A percentile compares a stretch with the other conserved stretches of the same genome.
These are phyloP conservation scores for Fusarium nurragi DNA, from an alignment of 2,329 filamentous ascomycete genomes.

Conservation along the genomic window DNA sequence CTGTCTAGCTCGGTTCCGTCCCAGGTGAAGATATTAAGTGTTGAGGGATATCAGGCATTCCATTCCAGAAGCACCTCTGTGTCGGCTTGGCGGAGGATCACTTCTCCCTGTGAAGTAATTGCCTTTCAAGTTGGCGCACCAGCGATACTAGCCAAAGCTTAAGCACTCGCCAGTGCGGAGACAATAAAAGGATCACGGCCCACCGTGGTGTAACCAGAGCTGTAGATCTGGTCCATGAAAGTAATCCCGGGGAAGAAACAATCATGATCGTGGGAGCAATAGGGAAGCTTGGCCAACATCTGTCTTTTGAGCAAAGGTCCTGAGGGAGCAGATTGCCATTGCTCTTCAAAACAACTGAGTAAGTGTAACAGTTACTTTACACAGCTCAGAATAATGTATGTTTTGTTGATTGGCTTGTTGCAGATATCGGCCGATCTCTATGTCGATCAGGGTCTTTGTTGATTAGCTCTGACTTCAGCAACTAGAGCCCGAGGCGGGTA, in stretches of 20 bases:
- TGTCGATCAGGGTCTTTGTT: conserved; percentile 36
- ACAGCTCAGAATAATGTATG: background rate
- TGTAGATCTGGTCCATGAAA: background rate
- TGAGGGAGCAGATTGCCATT: background rate
- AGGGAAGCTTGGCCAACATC: background rate
- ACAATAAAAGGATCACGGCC: conserved; percentile 8
- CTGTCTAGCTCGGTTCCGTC: background rate
- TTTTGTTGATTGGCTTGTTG: background rate
- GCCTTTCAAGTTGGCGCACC: conserved; percentile 3
- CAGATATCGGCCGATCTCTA: background rate
- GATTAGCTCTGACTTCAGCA: background rate
- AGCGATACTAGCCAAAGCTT: conserved; percentile 32
- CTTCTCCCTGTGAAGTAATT: conserved; percentile 7
- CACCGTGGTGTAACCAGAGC: background rate
- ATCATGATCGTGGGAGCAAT: background rate
- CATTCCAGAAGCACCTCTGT: conserved; percentile 4
- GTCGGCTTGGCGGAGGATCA: background rate
- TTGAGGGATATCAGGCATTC: conserved; percentile 7
- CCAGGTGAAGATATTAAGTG: conserved; percentile 9
- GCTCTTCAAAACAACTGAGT: background rate
- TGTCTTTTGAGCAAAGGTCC: background rate
- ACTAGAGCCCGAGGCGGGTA: conserved; percentile 4
- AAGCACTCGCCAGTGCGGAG: conserved; percentile 18
- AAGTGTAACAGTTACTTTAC: background rate
- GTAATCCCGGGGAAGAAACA: background rate